Evolutionary conservation across 176 grass and related monocot species (phyloP).

Genomic region (Triticum urartu): DNA sequence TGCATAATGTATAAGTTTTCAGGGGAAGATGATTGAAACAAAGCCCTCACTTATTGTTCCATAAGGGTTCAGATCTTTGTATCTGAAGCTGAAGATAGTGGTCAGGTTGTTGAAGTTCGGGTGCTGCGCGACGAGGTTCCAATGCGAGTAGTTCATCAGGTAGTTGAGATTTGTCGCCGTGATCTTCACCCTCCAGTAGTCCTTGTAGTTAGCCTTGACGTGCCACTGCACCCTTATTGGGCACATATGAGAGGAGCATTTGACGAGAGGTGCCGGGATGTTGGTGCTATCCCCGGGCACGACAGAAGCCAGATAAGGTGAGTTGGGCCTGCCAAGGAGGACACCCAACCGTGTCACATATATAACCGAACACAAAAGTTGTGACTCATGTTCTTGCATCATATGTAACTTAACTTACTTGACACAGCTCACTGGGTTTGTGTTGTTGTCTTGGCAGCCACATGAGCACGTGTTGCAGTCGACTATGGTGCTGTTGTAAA

Average conservation of each 20-base stretch:
- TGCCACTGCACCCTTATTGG: conserved; percentile 94
- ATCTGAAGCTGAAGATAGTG: conserved; percentile 69
- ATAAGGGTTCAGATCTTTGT: conserved; percentile 62
- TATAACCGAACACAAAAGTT: conserved; percentile 15
- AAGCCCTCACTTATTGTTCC: conserved; percentile 64
- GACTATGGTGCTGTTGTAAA: conserved; percentile 82
- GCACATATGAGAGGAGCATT: conserved; percentile 90
- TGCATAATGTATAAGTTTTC: neutral
- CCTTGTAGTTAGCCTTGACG: conserved; percentile 79
- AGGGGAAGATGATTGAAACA: neutral
- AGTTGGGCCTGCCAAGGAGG: conserved; percentile 52
- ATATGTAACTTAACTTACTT: conserved; percentile 47
- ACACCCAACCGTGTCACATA: conserved; percentile 13
- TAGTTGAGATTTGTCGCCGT: conserved; percentile 79
- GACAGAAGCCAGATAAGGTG: conserved; percentile 61
- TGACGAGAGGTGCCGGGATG: conserved; percentile 53
- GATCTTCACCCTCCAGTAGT: conserved; percentile 84
- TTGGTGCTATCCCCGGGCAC: conserved; percentile 39
- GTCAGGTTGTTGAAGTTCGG: conserved; percentile 86
- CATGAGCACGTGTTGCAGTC: conserved; percentile 73
- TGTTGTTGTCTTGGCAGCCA: conserved; percentile 68
- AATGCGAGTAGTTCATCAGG: conserved; percentile 77
- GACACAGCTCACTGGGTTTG: conserved; percentile 65
- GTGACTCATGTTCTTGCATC: neutral
- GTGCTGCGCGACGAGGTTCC: conserved; percentile 83